Evolutionary conservation across 768 basidiomycete genomes (phyloP), one percentile per base, ranked within the genome.

Genomic region (Boletus vermiculosoides): DNA sequence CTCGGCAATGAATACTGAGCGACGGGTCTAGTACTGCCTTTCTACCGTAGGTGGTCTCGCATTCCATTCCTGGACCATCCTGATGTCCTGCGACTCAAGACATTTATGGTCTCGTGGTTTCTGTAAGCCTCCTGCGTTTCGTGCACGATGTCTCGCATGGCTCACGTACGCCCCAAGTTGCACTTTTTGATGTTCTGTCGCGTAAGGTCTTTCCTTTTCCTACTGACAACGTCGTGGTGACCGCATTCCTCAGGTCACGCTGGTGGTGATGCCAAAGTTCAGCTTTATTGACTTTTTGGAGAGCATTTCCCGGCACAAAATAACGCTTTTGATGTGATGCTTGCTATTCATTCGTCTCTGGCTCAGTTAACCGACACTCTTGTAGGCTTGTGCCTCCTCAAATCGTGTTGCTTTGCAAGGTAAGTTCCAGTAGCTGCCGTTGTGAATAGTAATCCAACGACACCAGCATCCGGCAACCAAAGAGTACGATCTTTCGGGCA

Each of bases 321-420:
- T 88, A 57, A 78, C 75, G 5, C 80, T 86, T 58, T 65, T 87
- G 52, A 78, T 77, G 84, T 86, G 63, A 56, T 66, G 7, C n/a
- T 41, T 37, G 23, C 28, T 13, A 22, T 39, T 39, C 20, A 30
- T 45, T 31, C 5, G 28, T 15, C 36, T 8, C 20, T 22, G n/a
- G 12, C 25, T 41, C 22, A 2, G 28, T 15, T 58, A 25, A 57
- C 42, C 2, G 36, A 50, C 47, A 5, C 8, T 40, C 16, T 56
- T 45, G 18, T 50, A 86, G 84, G 55, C 67, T 87, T 22, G 85
- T 87, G 34, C 86, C 86, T 18, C 86, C 86, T 18, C 83, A 86
- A 54, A 77, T 85, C 7, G 80, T 88, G 11, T 72, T 86, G 16
- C 68, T 88, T n/a, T 83, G 83, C 77, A 88, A 88, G 75, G 85